phyloP scores from a whole-genome alignment of 495 filamentous ascomycete species.

The Chaetomium fimeti region DNA sequence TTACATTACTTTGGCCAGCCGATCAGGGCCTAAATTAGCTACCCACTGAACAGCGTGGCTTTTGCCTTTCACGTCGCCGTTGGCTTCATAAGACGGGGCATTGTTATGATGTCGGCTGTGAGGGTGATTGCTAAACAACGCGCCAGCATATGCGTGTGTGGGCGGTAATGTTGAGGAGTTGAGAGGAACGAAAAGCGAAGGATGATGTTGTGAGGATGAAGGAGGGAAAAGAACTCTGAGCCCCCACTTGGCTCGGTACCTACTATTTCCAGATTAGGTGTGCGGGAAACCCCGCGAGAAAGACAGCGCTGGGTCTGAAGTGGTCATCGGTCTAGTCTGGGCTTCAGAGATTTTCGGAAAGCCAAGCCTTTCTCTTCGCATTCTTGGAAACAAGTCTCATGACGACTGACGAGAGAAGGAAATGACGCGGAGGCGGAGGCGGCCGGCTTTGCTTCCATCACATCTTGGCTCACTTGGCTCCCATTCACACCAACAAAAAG shows the following conservation, averaged over 20 bases:
- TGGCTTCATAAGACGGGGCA: neutral
- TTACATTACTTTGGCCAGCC: no score
- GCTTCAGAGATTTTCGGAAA: neutral
- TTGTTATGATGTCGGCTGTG: neutral
- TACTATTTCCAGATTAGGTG: no score
- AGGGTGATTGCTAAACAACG: no score
- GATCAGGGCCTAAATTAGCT: neutral
- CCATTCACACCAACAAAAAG: neutral
- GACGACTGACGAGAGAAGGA: neutral
- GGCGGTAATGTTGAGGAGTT: no score
- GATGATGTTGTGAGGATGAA: no score
- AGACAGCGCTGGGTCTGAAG: no score
- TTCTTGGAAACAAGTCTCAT: neutral
- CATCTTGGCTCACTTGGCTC: constrained; percentile 3
- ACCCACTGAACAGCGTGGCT: neutral
- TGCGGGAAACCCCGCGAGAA: no score
- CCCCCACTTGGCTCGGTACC: no score
- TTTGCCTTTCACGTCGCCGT: neutral
- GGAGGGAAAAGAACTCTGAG: no score
- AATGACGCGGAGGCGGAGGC: neutral
- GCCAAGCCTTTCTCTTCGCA: neutral
- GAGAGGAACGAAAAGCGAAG: no score
- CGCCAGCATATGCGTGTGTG: no score
- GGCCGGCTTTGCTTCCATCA: constrained; percentile 7
- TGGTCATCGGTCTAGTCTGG: neutral